Conservation (phyloP, 768 basidiomycete genomes). For the Suillus sp. region DNA sequence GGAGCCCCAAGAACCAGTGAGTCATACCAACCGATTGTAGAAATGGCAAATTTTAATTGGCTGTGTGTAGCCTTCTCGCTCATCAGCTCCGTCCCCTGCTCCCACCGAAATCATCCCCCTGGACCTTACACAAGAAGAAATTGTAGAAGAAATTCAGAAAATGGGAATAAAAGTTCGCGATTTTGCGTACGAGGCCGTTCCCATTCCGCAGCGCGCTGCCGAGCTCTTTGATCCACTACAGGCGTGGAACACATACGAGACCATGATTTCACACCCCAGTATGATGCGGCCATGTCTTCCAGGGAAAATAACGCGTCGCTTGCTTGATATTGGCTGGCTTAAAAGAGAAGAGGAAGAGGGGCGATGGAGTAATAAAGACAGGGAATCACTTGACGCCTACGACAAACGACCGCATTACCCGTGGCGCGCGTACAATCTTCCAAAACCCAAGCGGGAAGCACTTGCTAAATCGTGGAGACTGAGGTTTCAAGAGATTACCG, state of each 20-base stretch:
- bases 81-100: constrained; percentile 33
- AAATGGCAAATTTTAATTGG: background rate
- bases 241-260: constrained; percentile 34
- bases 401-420: constrained; percentile 28
- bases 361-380: constrained; percentile 30
- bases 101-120: constrained; percentile 36
- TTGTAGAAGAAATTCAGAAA: constrained; percentile 33
- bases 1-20: constrained; percentile 31
- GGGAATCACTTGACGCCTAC: constrained; percentile 29
- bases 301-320: constrained; percentile 30
- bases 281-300: constrained; percentile 23
- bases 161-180: constrained; percentile 35
- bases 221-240: constrained; percentile 36
- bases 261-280: constrained; percentile 23
- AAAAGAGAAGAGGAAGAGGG: constrained; percentile 22
- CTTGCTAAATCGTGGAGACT: constrained; percentile 28
- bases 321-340: constrained; percentile 34
- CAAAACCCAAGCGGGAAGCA: constrained; percentile 29
- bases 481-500: constrained; percentile 35
- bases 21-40: constrained; percentile 2
- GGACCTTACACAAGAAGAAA: constrained; percentile 36
- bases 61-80: constrained; percentile 18
- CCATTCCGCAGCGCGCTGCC: constrained; percentile 21
- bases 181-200: constrained; percentile 29
- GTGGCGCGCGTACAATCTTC: constrained; percentile 27